Evolutionary conservation across 305 asterid species (phyloP).

Genomic region (Fraxinus floribunda): DNA sequence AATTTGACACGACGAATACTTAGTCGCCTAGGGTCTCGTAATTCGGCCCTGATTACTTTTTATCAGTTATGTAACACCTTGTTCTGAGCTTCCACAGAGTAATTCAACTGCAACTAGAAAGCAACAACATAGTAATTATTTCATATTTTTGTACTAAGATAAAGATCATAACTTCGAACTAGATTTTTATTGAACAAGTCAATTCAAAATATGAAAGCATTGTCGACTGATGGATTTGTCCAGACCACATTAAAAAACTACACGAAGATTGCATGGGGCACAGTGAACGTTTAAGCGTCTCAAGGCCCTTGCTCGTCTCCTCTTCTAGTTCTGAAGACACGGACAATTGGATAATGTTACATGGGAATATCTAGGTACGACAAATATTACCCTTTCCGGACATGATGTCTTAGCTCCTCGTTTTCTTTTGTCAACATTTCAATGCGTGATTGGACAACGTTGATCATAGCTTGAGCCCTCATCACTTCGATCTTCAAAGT

Average conservation of each 20-base stretch:
- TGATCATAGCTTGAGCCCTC: constrained; percentile 91
- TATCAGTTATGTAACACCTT: background rate
- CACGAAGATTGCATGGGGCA: constrained; percentile 24
- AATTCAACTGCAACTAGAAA: background rate
- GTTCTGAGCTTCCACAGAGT: background rate
- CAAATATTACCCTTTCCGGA: constrained; percentile 30
- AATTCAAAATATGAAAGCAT: background rate
- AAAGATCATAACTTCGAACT: background rate
- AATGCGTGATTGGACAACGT: constrained; percentile 71
- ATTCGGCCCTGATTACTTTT: no score
- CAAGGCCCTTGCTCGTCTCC: constrained; percentile 23
- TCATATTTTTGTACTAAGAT: background rate
- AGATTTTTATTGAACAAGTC: background rate
- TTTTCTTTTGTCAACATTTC: constrained; percentile 59
- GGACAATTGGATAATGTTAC: constrained; percentile 8
- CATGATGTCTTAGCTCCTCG: constrained; percentile 52
- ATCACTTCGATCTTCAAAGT: constrained; percentile 83
- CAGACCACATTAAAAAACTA: constrained; percentile 22
- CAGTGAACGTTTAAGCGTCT: constrained; percentile 23
- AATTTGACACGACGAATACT: no score
- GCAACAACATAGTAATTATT: background rate
- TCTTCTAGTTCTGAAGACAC: background rate
- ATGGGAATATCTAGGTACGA: constrained; percentile 23
- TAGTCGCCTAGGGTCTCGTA: no score
- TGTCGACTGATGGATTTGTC: constrained; percentile 6